Conservation (phyloP, 257 asterid species). For the Solanum pinnatisectum region DNA sequence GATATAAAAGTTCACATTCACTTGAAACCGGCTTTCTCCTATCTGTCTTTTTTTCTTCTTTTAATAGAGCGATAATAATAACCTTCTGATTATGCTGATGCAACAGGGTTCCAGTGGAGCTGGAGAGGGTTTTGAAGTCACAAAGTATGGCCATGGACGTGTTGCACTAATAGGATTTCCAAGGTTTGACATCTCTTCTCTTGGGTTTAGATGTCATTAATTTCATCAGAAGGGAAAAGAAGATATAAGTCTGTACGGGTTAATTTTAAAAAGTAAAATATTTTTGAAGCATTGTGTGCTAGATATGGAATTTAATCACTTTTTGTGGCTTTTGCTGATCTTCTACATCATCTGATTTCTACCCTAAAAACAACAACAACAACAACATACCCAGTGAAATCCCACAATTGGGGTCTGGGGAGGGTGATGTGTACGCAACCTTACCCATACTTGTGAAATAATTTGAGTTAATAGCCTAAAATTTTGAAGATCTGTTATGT, state of each 20-base stretch:
- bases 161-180: slow-evolving; percentile 98
- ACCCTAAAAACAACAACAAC: neutral
- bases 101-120: slow-evolving; percentile 87
- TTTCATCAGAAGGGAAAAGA: neutral
- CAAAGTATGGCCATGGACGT: slow-evolving; percentile 95
- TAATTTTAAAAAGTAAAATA: neutral
- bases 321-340: neutral
- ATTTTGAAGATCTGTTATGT: neutral
- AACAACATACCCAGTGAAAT: neutral
- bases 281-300: neutral
- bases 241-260: neutral
- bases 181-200: slow-evolving; percentile 43
- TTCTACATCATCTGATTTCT: neutral
- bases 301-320: neutral
- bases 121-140: slow-evolving; percentile 97
- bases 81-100: neutral
- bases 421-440: neutral
- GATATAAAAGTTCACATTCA: neutral
- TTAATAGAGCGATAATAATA: neutral
- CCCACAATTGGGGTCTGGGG: neutral
- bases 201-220: neutral
- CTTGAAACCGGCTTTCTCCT: neutral
- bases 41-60: neutral
- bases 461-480: neutral
- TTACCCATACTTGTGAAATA: neutral